phyloP scores from a whole-genome alignment of 2,329 filamentous ascomycete species.

The Hyphodiscus sp. region DNA sequence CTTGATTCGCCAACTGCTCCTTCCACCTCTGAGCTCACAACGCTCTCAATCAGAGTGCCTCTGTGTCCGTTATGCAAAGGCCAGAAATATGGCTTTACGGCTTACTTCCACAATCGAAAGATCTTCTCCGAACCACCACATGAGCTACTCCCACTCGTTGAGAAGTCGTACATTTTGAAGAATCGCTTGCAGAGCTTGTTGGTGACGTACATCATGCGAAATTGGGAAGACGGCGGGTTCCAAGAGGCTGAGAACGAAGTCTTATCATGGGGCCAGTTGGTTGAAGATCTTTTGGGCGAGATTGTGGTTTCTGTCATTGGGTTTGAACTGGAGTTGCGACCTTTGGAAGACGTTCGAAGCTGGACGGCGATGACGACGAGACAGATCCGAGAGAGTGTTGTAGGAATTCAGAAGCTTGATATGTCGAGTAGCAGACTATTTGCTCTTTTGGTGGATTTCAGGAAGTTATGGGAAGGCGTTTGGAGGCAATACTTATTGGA shows the following conservation, averaged over 20 bases:
- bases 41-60: not conserved
- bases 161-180: conserved; percentile 20
- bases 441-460: conserved; percentile 14
- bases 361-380: conserved; percentile 14
- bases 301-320: conserved; percentile 6
- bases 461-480: conserved; percentile 16
- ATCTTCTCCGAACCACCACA: conserved; percentile 22
- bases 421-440: conserved; percentile 9
- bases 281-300: conserved; percentile 11
- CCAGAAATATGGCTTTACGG: conserved; percentile 20
- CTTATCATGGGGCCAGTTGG: conserved; percentile 8
- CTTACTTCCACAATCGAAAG: conserved; percentile 23
- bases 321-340: conserved; percentile 2
- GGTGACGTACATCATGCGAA: conserved; percentile 17
- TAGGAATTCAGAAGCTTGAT: conserved; percentile 8
- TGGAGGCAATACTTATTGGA: conserved; percentile 10
- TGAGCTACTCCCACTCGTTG: conserved; percentile 15
- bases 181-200: conserved; percentile 21
- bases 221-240: conserved; percentile 4
- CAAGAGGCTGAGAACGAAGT: conserved; percentile 10
- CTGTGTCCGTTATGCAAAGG: conserved; percentile 21
- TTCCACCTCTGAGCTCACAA: not conserved
- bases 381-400: conserved; percentile 12
- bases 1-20: not conserved
- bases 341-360: conserved; percentile 5